phyloP scores from a whole-genome alignment of 257 asterid genomes.

The Solanum paucissectum region DNA sequence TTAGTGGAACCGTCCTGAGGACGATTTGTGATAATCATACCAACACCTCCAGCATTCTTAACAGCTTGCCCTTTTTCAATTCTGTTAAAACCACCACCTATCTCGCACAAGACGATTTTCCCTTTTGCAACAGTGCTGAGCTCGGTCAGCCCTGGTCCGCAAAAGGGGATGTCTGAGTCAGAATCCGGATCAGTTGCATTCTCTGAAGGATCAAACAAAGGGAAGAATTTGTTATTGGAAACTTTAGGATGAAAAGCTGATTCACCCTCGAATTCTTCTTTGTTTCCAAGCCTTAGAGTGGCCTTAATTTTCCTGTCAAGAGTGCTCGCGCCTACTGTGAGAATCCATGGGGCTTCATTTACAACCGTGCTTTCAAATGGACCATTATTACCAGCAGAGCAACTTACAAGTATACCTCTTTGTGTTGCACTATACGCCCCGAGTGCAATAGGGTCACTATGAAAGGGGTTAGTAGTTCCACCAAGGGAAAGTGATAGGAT shows the following conservation, averaged over 20 bases:
- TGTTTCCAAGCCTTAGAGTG: conserved; percentile 15
- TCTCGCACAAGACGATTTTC: conserved; percentile 17
- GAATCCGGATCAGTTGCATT: not conserved
- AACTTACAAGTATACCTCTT: conserved; percentile 23
- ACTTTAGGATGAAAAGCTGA: conserved; percentile 8
- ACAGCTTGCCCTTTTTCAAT: conserved; percentile 12
- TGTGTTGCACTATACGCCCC: conserved; percentile 20
- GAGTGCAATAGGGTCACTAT: conserved; percentile 8
- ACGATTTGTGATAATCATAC: conserved; percentile 22
- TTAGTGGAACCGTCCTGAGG: not conserved
- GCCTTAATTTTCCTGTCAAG: conserved; percentile 15
- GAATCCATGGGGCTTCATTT: conserved; percentile 34
- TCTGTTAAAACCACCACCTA: not conserved
- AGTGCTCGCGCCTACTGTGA: conserved; percentile 33
- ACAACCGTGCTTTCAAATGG: not conserved
- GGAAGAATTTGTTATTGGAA: conserved; percentile 4
- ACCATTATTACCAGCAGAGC: conserved; percentile 19
- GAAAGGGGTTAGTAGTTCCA: not conserved
- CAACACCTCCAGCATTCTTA: conserved; percentile 29
- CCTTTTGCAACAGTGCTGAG: not conserved
- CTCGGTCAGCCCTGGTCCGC: conserved; percentile 4
- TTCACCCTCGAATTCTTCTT: conserved; percentile 8
- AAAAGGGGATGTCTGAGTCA: not conserved
- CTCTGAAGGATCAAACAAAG: conserved; percentile 8
- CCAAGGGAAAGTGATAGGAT: conserved; percentile 24